Base-by-base conservation (phyloP, 176 grass and related monocot species). In the Eragrostis curvula region DNA sequence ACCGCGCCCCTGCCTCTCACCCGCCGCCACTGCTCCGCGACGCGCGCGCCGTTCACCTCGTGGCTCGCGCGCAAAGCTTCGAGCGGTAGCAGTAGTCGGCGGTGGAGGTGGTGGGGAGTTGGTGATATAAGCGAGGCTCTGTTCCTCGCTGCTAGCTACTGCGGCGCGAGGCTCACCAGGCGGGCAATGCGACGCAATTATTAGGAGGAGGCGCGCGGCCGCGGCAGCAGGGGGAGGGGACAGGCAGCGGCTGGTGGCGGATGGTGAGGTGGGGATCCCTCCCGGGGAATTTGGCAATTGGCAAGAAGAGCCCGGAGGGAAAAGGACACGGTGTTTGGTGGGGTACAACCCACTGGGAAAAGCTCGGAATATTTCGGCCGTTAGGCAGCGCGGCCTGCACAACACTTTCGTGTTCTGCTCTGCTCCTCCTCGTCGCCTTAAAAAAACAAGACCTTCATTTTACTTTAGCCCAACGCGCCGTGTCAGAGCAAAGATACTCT, bases 181-280 rank as follows among this genome's bases (percentile, higher is more conserved):
- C 42, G 40, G 41, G 66, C 0, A 68, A 41, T 16, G 42, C 12
- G 5, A 45, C 0, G 61, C 83, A 89, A 85, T 89, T 49, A 89
- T 85, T 66, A 28, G 23, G 2, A 24, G 55, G 55, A 75, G 44
- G 42, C 47, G 68, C 6, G 29, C 14, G 39, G 25, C 68, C 18
- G 66, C 11, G 2, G 81, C 43, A 12, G 76, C 27, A 10, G 23
- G n/a, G 25, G 69, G 42, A 3, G 9, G 21, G 3, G 50, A 49
- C n/a, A 9, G 36, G 66, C 42, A n/a, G 75, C 67, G 32, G 69
- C 46, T 73, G 82, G 76, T 81, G 75, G 77, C 51, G 77, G 69
- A 40, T 51, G 81, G 75, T 55, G 67, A 62, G 81, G 67, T 61
- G 41, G 74, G 64, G 67, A 40, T 27, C 49, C 40, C n/a, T n/a